Evolutionary conservation across 2,329 filamentous ascomycete species (phyloP), one percentile per base, ranked within the genome.

Genomic region (Diaporthe citri): DNA sequence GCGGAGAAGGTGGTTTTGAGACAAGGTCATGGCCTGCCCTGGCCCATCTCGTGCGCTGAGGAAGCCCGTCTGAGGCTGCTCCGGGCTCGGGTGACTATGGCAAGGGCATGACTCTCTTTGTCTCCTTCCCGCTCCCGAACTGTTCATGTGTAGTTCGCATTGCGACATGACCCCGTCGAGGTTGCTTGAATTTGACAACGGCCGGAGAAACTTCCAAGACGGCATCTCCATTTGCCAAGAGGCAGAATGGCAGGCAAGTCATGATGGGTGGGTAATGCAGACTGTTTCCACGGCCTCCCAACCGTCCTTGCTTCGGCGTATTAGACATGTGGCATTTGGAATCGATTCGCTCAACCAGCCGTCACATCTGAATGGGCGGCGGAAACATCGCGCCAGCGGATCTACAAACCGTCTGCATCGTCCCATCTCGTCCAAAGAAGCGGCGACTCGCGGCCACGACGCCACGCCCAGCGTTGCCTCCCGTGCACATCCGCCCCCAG

Each of bases 401-500:
- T 67, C 64, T 67, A 52, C 64, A 67, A 41, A 39, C 22, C 22
- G 20, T 39, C 64, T 13, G 22, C 43, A n/a, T 52, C 46, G 64
- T 67, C 64, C 46, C 46, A 52, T 52, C 15, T 52, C 46, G n/a
- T 67, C 64, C 64, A 25, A 52, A 67, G 43, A 67, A 52, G 31
- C 64, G 34, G 64, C 64, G 46, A 67, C 46, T 52, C 34, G 64
- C 31, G 31, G 46, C 46, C 46, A 39, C 64, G 34, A 41, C 64
- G 46, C 64, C 64, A 67, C n/a, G 31, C 46, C 31, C 64, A 52
- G 46, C 64, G 64, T 67, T 39, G 46, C 64, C 55, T 67, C 64
- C 64, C 64, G 64, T 52, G 64, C 25, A 31, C 39, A 64, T 62
- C 59, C 46, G 62, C 34, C 48, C 31, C 64, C 62, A 67, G 62